Percentiles rank a stretch among this genome's conserved stretches.
Evolutionary conservation across 2,329 filamentous ascomycete species (phyloP).

Genomic region (Epichloe glyceriae): DNA sequence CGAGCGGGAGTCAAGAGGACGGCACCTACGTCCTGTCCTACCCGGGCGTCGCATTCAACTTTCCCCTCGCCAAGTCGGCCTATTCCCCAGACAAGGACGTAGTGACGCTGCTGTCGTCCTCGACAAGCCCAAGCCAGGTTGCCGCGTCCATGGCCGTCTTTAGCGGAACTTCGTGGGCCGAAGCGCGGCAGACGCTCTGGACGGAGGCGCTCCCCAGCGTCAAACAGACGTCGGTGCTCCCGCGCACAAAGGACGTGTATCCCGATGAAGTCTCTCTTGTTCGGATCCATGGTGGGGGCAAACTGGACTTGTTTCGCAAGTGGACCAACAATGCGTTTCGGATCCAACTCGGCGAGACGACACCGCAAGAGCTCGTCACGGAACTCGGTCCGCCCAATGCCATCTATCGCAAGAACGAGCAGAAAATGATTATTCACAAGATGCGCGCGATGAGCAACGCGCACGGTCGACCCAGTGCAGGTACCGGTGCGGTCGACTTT

Average conservation of each 20-base stretch:
- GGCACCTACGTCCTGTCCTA: conserved; percentile 89
- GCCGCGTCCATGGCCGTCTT: conserved; percentile 87
- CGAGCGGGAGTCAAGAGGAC: conserved; percentile 32
- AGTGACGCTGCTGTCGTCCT: conserved; percentile 70
- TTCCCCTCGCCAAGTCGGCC: conserved; percentile 59
- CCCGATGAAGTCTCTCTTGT: conserved; percentile 81
- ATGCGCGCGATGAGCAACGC: conserved; percentile 40
- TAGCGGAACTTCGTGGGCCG: conserved; percentile 79
- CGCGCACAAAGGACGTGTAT: conserved; percentile 63
- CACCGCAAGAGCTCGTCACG: conserved; percentile 79
- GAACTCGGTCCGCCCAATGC: conserved; percentile 89
- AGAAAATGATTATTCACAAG: conserved; percentile 76
- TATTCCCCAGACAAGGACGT: conserved; percentile 72
- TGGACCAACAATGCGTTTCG: conserved; percentile 52
- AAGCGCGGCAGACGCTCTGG: conserved; percentile 66
- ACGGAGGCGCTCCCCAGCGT: conserved; percentile 61
- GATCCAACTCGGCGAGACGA: conserved; percentile 73
- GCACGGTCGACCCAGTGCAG: conserved; percentile 30
- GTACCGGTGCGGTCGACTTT: conserved; percentile 27
- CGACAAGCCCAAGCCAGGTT: conserved; percentile 58
- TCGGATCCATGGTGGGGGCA: conserved; percentile 64
- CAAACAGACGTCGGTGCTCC: conserved; percentile 54
- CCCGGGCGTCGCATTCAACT: conserved; percentile 86
- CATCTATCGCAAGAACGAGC: conserved; percentile 84
- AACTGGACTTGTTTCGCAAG: conserved; percentile 63